Base-by-base conservation (phyloP, 2,329 filamentous ascomycete species). In the Didymella pomorum region DNA sequence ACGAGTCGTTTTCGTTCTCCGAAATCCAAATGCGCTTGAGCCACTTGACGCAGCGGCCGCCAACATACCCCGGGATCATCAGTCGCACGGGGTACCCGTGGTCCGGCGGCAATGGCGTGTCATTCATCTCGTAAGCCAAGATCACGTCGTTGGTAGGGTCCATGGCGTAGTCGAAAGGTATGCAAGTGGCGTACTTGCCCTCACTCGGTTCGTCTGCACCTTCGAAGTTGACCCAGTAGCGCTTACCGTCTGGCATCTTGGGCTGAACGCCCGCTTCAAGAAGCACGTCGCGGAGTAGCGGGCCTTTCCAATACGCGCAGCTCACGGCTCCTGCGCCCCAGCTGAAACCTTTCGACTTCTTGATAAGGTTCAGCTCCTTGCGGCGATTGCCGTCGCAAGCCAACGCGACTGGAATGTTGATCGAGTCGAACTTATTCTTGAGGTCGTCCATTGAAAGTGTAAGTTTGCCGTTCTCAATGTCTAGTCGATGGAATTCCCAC, bases 361-460 rank as follows among this genome's bases (percentile, higher is more conserved):
- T 79, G 47, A 83, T 71, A 72, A 83, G 79, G 60, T 84, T 85
- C 42, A 85, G 71, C 61, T 85, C 83, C 52, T 83, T 84, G 11
- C 84, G 79, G 6, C 84, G 76, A 64, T 86, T 86, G 23, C 84
- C 84, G 7, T 84, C 84, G 61, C 84, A 86, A 67, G 85, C 82
- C 1, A 86, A 73, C 1, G 82, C 81, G 20, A 86, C 80, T 54
- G 78, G 76, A 42, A 69, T 85, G 78, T 66, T 86, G 82, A n/a
- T 76, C 65, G 58, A 81, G 81, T 20, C 77, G 74, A 83, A 85
- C 3, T 77, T 68, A 28, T 76, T 69, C 45, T 74, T 69, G 4
- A 86, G 75, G 28, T 83, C 75, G 5, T 73, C 53, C 33, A 83
- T 70, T 1, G 80, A 78, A 12, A 85, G 72, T 1, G 60, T 69